Evolutionary conservation across 2,329 filamentous ascomycete species (phyloP).

Genomic region (Phaeosphaeriaceae sp.): DNA sequence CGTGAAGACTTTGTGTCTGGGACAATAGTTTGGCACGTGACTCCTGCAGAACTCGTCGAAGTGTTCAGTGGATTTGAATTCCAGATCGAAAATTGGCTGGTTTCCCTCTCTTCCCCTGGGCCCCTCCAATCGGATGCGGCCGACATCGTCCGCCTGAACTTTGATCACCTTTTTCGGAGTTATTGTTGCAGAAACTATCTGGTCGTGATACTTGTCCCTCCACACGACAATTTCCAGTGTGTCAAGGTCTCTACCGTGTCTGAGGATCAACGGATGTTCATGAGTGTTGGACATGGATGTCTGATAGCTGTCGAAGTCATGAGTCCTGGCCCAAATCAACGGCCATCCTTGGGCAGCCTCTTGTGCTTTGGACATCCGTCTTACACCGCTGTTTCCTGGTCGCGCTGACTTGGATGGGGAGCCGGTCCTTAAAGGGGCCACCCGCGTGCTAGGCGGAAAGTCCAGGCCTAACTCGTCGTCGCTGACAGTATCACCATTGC

Average conservation of each 20-base stretch:
- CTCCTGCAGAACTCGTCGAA: slow-evolving; percentile 16
- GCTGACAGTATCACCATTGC: not conserved
- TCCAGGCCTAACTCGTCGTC: slow-evolving; percentile 26
- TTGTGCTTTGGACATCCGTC: not conserved
- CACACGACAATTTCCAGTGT: not conserved
- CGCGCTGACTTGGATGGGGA: slow-evolving; percentile 8
- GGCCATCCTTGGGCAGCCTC: slow-evolving; percentile 12
- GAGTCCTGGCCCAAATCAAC: slow-evolving; percentile 26
- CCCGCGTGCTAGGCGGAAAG: not conserved
- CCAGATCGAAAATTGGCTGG: slow-evolving; percentile 24
- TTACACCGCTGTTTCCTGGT: slow-evolving; percentile 1
- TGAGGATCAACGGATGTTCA: not conserved
- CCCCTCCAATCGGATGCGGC: slow-evolving; percentile 30
- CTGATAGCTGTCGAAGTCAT: slow-evolving; percentile 8
- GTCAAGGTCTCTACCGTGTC: not conserved
- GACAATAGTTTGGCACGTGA: slow-evolving; percentile 1
- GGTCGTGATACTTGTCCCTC: not conserved
- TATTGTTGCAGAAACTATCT: slow-evolving; percentile 7
- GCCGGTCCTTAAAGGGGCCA: not conserved
- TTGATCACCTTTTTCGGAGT: slow-evolving; percentile 16
- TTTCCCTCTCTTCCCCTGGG: slow-evolving; percentile 9
- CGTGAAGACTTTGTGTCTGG: not conserved
- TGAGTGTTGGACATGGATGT: not conserved
- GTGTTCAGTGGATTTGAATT: slow-evolving; percentile 20
- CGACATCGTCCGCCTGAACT: slow-evolving; percentile 17